These are phyloP conservation scores for Sophora flavescens DNA, from an alignment of 306 rosid species.

Conservation along the genomic window DNA sequence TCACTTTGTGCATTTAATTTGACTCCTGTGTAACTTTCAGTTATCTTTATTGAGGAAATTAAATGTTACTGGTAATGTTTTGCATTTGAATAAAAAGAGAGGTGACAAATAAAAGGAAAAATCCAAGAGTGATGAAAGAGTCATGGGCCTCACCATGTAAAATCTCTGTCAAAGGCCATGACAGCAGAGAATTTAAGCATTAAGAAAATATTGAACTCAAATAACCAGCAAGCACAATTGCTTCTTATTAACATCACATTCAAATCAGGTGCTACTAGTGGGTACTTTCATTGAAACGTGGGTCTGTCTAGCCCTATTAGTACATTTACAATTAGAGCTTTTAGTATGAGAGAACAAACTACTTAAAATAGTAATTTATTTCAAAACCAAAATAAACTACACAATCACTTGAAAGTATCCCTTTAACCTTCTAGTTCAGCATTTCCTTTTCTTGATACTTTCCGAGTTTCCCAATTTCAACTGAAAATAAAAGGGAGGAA, in stretches of 20 bases:
- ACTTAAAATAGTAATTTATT: constrained; percentile 35
- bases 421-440: neutral
- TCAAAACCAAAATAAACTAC: constrained; percentile 17
- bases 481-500: neutral
- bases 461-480: constrained; percentile 10
- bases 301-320: constrained; percentile 40
- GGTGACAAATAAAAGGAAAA: neutral
- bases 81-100: constrained; percentile 8
- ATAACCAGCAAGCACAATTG: constrained; percentile 33
- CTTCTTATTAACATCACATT: constrained; percentile 27
- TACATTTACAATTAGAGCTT: constrained; percentile 32
- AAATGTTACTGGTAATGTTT: constrained; percentile 15
- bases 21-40: constrained; percentile 17
- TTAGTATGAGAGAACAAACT: constrained; percentile 36
- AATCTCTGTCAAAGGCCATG: constrained; percentile 1
- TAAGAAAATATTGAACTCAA: neutral
- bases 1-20: constrained; percentile 44
- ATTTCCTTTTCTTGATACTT: constrained; percentile 12
- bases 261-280: constrained; percentile 41
- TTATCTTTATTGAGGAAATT: constrained; percentile 15
- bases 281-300: constrained; percentile 48
- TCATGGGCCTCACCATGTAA: neutral
- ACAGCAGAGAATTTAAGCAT: constrained; percentile 22
- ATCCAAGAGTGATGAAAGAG: neutral
- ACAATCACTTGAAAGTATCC: neutral